Base-by-base conservation (phyloP, 2,329 filamentous ascomycete genomes). In the Exserohilum rostratum region DNA sequence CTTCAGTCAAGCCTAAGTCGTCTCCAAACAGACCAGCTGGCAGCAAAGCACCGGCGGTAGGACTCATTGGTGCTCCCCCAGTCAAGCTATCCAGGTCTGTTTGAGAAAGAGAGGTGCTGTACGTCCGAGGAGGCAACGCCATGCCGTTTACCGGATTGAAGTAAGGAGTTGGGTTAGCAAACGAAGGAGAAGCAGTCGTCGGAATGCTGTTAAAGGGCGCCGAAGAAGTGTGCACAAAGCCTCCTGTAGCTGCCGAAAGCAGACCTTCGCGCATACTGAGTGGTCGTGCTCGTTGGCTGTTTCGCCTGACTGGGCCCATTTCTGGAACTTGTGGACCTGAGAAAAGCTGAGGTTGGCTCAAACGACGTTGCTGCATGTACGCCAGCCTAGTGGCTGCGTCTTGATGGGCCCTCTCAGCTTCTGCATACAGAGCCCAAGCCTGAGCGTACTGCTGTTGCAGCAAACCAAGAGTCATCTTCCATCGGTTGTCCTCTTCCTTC, bases 21-120 rank as follows among this genome's bases (percentile, higher is more conserved):
- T 88, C 86, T 5, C 82, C 82, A 45, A 86, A 80, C 3, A 89
- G 77, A 55, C 84, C 85, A 1, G 90, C 89, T 0, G 90, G 90
- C 13, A 96, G 77, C 3, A 93, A 79, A 13, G 87, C 83, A 25
- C 89, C 87, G 2, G 90, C 90, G 3, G 89, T 89, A 1, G 90
- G 90, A 65, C 89, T 93, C 71, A 93, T 84, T 1, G 89, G 89
- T 2, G 88, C 90, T 25, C 85, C 86, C 15, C 81, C 83, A 3
- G 82, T 86, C 31, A 89, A 71, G 15, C 80, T 80, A 53, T 85
- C 84, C 4, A 88, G 76, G 15, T 89, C 87, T 1, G 85, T 82
- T 29, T 90, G 87, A 5, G 84, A 85, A 50, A 87, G 68, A 31
- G 67, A 70, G 7, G 60, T 48, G 34, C 50, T 60, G 47, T 60